Base-by-base conservation (phyloP, 345 rosid species). In the Dovyalis caffra region DNA sequence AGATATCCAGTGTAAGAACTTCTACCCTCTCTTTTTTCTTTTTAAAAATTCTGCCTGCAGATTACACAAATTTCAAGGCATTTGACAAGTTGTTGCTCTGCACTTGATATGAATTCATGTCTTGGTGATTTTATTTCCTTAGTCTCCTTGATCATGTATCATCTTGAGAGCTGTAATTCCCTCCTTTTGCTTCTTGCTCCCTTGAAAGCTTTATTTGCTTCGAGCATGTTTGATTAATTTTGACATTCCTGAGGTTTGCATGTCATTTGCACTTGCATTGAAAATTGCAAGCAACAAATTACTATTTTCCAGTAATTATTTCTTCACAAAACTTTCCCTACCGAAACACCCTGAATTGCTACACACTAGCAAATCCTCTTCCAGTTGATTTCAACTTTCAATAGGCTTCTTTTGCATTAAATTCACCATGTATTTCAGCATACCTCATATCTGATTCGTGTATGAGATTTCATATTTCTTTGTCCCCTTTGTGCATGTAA, bases 1-100 rank as follows among this genome's bases (percentile, higher is more conserved):
- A 89, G 87, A 76, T 81, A 78, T 76, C 91, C 51, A 65, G 75
- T 66, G 98, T 90, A 89, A 89, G 92, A 66, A 66, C 57, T 70
- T 81, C 71, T 71, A 14, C 68, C 74, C 70, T 53, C 10, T 73
- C 62, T 79, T 40, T 66, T 6, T 31, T 53, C 9, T 4, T 66
- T 57, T 71, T 18, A 1, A 14, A 77, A 35, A 29, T 20, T 45
- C 40, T 20, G 70, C 51, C 8, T 45, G 18, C 5, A 61, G n/a
- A 62, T 31, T 21, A 0, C 33, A n/a, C 37, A 32, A 35, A 32
- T 43, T 51, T 16, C n/a, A 15, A 31, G 28, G 74, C 49, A 63
- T 32, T 43, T 64, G 33, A 32, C 66, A 33, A 25, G 70, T 9
- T 23, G 37, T 51, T 33, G 47, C 4, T 66, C 31, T 35, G 23